Base-by-base conservation (phyloP, 2,329 filamentous ascomycete genomes). In the Arthroderma sp. region DNA sequence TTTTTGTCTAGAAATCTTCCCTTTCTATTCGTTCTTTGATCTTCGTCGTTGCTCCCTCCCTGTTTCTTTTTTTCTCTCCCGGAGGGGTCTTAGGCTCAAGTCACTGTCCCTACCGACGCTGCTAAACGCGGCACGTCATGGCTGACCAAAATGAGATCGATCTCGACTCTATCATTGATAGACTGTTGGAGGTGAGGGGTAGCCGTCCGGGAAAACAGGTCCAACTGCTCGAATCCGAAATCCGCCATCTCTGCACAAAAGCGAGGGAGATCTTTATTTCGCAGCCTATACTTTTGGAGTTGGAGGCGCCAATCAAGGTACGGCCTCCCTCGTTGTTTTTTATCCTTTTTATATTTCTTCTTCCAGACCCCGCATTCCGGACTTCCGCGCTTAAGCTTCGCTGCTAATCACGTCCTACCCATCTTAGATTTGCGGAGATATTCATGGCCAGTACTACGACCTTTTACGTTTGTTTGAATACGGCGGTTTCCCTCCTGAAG, bases 181-280 rank as follows among this genome's bases (percentile, higher is more conserved):
- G 91, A 69, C 79, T 98, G 62, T 77, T 96, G 63, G 91, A 98
- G 72, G 91, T 96, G 64, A 83, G 91, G 70, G 91, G 89, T 65
- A 95, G 88, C 76, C 82, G 91, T 62, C 91, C 91, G 47, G 91
- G 91, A 60, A 98, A 98, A 75, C 91, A 96, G 71, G 91, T 98
- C 45, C 89, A 96, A 72, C 78, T 98, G 55, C 75, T 94, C 54
- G 91, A 98, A 69, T 81, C 85, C 50, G 91, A 96, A 72, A 98
- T 98, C 57, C 83, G 89, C 63, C 94, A 80, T 69, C 79, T 98
- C 54, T 98, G 91, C 78, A 95, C 89, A 65, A 96, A 96, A 74
- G 88, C 89, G 52, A 83, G 91, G 55, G 91, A 98, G 74, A 96
- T 98, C 60, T 96, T 98, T 75, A 96, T 98, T 68, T 95, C 88